A percentile compares a stretch with the other conserved stretches of the same genome.
Evolutionary conservation across 2,329 filamentous ascomycete genomes (phyloP).

Genomic region (Leptographium galeiforme): DNA sequence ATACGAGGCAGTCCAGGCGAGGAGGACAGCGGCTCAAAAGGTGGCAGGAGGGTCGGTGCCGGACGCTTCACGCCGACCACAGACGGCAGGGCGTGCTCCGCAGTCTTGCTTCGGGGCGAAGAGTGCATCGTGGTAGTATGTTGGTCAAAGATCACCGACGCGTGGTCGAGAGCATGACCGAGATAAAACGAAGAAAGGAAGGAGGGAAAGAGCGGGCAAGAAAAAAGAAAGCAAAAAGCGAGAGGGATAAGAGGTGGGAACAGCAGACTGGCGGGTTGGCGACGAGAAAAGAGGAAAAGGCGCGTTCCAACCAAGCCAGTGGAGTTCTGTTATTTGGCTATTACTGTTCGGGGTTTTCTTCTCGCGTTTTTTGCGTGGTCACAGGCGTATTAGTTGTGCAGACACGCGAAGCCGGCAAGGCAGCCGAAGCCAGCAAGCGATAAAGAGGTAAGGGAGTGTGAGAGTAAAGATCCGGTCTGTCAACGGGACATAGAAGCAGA

Average conservation of each 20-base stretch:
- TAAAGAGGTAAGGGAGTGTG: not conserved
- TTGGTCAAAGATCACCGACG: not conserved
- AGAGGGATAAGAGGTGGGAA: not conserved
- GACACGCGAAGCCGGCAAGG: not conserved
- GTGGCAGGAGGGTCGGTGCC: constrained; percentile 57
- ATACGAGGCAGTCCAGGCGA: constrained; percentile 59
- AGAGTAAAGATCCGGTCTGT: not conserved
- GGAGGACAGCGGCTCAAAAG: constrained; percentile 70
- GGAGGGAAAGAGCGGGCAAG: not conserved
- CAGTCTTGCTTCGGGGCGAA: constrained; percentile 19
- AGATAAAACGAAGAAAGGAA: not conserved
- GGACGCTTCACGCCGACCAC: constrained; percentile 42
- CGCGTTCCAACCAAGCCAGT: constrained; percentile 1
- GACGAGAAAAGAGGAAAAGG: constrained; percentile 1
- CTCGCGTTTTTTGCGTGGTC: not conserved
- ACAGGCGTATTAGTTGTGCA: not conserved
- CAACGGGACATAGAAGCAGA: not conserved
- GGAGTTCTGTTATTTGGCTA: constrained; percentile 1
- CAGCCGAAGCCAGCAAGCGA: not conserved
- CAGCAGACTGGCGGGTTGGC: not conserved
- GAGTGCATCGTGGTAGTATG: constrained; percentile 24
- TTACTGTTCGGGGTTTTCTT: not conserved
- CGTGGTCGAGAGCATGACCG: constrained; percentile 6
- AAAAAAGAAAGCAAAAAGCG: not conserved
- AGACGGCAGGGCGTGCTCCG: constrained; percentile 22